Conservation (phyloP, 2,329 filamentous ascomycete genomes). For the Cladosporium sp. region DNA sequence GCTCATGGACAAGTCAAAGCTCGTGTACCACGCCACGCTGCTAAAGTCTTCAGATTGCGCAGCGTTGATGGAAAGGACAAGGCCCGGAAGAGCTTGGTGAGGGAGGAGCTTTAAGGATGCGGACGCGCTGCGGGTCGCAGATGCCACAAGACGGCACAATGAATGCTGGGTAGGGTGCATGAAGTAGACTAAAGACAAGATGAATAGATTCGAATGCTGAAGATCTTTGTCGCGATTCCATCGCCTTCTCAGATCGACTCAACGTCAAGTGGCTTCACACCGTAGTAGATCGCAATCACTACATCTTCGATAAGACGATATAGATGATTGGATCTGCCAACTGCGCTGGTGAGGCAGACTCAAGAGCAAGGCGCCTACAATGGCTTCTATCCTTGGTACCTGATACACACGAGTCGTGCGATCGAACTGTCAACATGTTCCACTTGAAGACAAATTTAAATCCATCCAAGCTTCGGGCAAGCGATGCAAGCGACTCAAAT, state of each 20-base stretch:
- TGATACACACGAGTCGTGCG: background rate
- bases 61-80: slow-evolving; percentile 14
- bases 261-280: background rate
- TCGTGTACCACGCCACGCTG: slow-evolving; percentile 7
- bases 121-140: no score
- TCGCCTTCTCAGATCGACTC: background rate
- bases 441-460: background rate
- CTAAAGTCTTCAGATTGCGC: slow-evolving; percentile 10
- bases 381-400: background rate
- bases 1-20: background rate
- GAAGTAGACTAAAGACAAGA: background rate
- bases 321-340: background rate
- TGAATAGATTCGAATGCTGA: background rate
- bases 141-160: background rate
- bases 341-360: background rate
- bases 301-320: background rate
- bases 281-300: background rate
- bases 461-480: background rate
- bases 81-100: slow-evolving; percentile 14
- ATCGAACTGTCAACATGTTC: background rate
- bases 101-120: slow-evolving; percentile 3
- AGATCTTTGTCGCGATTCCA: background rate
- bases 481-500: background rate
- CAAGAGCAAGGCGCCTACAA: background rate
- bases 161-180: background rate